Evolutionary conservation across 169 alveolate genomes (phyloP).

Genomic region (Plasmodium relictum): DNA sequence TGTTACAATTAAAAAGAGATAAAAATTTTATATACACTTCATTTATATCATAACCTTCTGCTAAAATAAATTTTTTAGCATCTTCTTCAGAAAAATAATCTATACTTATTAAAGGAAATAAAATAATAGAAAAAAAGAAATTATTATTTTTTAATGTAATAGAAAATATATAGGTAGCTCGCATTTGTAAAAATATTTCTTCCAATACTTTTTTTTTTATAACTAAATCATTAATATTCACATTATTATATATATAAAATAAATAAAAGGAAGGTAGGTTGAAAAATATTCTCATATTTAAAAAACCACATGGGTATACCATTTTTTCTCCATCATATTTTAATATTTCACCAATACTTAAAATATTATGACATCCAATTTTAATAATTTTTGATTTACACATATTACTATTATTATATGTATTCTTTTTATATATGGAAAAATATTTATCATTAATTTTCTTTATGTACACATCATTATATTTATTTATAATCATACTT

Average conservation of each 20-base stretch:
- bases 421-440: slow-evolving; percentile 49
- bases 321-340: slow-evolving; percentile 76
- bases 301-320: slow-evolving; percentile 82
- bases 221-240: slow-evolving; percentile 14
- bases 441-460: slow-evolving; percentile 43
- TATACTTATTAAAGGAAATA: slow-evolving; percentile 49
- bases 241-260: slow-evolving; percentile 44
- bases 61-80: slow-evolving; percentile 61
- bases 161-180: slow-evolving; percentile 67
- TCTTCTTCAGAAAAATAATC: slow-evolving; percentile 60
- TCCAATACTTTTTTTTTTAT: slow-evolving; percentile 31
- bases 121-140: slow-evolving; percentile 44
- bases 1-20: slow-evolving; percentile 25
- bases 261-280: slow-evolving; percentile 48
- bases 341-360: slow-evolving; percentile 80
- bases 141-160: slow-evolving; percentile 46
- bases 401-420: slow-evolving; percentile 16
- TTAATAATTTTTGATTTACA: slow-evolving; percentile 71
- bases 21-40: slow-evolving; percentile 41
- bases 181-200: slow-evolving; percentile 52
- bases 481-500: slow-evolving; percentile 27
- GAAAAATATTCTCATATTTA: slow-evolving; percentile 80
- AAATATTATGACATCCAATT: slow-evolving; percentile 78
- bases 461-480: slow-evolving; percentile 48
- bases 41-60: slow-evolving; percentile 57